phyloP scores from a whole-genome alignment of 1,284 basidiomycete species.

The Pisolithus thermaeus region DNA sequence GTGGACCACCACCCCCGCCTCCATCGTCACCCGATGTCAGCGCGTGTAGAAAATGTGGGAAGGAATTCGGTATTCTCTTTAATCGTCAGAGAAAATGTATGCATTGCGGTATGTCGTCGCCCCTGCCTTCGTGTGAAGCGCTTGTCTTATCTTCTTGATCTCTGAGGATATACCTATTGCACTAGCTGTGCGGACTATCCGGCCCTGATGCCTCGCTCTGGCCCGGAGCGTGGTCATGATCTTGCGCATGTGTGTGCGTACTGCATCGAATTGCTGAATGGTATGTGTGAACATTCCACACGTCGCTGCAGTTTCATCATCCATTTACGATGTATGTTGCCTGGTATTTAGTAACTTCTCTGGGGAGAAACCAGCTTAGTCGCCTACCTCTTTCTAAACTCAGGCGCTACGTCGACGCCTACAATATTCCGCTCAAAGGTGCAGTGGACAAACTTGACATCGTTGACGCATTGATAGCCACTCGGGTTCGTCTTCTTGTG shows the following conservation, averaged over 20 bases:
- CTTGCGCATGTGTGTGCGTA: constrained; percentile 58
- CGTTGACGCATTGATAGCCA: constrained; percentile 53
- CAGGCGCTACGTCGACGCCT: constrained; percentile 62
- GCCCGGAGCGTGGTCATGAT: constrained; percentile 52
- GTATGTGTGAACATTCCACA: constrained; percentile 37
- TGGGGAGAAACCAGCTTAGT: constrained; percentile 50
- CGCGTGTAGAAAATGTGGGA: constrained; percentile 66
- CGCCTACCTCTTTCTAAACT: constrained; percentile 51
- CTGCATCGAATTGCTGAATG: constrained; percentile 63
- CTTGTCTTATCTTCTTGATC: background rate
- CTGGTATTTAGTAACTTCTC: constrained; percentile 53
- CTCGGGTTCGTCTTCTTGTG: constrained; percentile 42
- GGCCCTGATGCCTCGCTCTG: constrained; percentile 62
- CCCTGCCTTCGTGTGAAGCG: background rate
- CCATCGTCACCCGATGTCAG: constrained; percentile 34
- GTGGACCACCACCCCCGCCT: constrained; percentile 51
- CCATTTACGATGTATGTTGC: background rate
- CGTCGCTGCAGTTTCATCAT: background rate
- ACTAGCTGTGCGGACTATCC: constrained; percentile 67
- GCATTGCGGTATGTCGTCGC: constrained; percentile 58
- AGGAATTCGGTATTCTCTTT: constrained; percentile 67
- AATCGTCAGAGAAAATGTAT: constrained; percentile 60
- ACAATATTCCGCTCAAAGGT: constrained; percentile 56
- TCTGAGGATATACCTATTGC: constrained; percentile 63
- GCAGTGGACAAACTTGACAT: constrained; percentile 74